These are phyloP conservation scores for Lachnellula cervina DNA, from an alignment of 2,329 filamentous ascomycete genomes.

Conservation along the genomic window DNA sequence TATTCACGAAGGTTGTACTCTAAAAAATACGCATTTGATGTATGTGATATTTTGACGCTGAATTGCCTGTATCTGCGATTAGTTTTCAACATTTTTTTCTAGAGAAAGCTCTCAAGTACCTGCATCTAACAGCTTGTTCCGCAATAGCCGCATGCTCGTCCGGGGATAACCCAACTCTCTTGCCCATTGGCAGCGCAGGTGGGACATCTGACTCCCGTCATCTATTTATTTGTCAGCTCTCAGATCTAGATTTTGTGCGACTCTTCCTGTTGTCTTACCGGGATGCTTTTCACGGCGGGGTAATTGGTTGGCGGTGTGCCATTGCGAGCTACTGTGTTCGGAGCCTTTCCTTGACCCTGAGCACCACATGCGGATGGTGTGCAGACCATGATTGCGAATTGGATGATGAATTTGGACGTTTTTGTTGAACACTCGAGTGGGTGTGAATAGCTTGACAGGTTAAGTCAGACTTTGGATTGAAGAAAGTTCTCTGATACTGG, in stretches of 20 bases:
- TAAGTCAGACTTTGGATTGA: background rate
- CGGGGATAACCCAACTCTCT: conserved; percentile 53
- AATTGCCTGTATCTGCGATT: background rate
- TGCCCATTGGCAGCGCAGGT: conserved; percentile 45
- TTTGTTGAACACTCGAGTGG: background rate
- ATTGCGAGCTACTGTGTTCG: conserved; percentile 2
- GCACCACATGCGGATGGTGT: conserved; percentile 2
- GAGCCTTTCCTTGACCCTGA: background rate
- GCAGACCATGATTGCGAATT: conserved; percentile 9
- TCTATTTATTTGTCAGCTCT: conserved; percentile 25
- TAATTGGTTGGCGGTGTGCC: conserved; percentile 1
- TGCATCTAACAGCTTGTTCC: conserved; percentile 35
- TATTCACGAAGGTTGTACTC: background rate
- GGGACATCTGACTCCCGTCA: conserved; percentile 49
- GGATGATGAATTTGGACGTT: background rate
- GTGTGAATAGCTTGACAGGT: background rate
- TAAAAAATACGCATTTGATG: background rate
- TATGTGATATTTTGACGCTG: background rate
- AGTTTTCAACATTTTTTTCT: background rate
- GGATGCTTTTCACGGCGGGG: conserved; percentile 13
- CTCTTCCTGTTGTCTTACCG: conserved; percentile 11
- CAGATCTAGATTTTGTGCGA: background rate
- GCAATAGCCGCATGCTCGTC: conserved; percentile 46
- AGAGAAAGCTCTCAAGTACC: conserved; percentile 4
- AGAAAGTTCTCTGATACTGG: background rate